Evolutionary conservation across 2,329 filamentous ascomycete species (phyloP), one percentile per base, ranked within the genome.

Genomic region (Juglanconis sp.): DNA sequence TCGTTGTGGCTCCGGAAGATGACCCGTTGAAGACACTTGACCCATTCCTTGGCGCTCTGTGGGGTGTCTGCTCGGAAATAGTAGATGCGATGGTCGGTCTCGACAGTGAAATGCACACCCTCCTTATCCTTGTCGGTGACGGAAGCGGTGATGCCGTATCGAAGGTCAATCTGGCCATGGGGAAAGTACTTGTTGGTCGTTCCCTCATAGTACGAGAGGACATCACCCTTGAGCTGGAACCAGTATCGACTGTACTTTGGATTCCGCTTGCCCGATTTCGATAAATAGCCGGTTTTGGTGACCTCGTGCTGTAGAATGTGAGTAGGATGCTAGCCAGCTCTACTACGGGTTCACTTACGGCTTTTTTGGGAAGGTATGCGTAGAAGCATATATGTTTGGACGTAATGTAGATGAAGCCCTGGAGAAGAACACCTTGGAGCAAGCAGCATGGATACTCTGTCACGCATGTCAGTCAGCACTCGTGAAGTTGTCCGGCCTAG

Each of bases 1-100:
- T 97, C 94, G 69, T 98, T 98, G 75, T 96, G 93, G 10, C 92
- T 94, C 54, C 93, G 85, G 71, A 98, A 98, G 60, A 98, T 97
- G 67, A 96, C 93, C 62, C 95, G 90, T 70, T 97, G 94, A 32
- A 99, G 79, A 56, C 90, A 87, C 74, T 95, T 95, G 50, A 97
- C 93, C 95, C 95, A 99, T 78, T 98, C 95, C 72, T 92, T 95
- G 10, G 95, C 95, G 70, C 91, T 96, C 4, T 87, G 83, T 1
- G 85, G 81, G 70, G 91, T 97, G 71, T 99, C 95, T 42, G 94
- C 95, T 69, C 86, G 87, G 78, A 98, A 96, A 68, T 92, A 84
- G 74, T 95, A 96, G 1, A 86, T 92, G 57, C 92, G 84, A 64
- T 93, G 86, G 70, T 93, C 86, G 0, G 92, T 97, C 7, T 87